Evolutionary conservation across 345 rosid genomes (phyloP).

Genomic region (Corymbia maculata): DNA sequence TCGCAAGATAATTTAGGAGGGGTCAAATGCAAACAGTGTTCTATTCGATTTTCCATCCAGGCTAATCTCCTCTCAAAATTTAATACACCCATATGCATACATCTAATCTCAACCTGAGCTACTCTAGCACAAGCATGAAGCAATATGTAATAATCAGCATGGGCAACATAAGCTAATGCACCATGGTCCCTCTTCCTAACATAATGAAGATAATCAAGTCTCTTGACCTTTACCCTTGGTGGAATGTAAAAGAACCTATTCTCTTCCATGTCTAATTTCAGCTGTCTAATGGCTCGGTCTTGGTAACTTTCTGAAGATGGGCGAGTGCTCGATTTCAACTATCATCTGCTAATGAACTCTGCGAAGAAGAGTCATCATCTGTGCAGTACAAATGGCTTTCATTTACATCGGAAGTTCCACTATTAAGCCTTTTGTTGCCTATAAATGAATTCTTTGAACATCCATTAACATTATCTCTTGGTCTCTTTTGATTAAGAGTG

Average conservation of each 20-base stretch:
- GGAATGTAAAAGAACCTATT: slow-evolving; percentile 61
- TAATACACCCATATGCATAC: slow-evolving; percentile 60
- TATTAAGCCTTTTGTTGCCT: slow-evolving; percentile 5
- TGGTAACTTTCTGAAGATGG: neutral
- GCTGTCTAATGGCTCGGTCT: slow-evolving; percentile 25
- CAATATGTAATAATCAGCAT: slow-evolving; percentile 77
- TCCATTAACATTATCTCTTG: slow-evolving; percentile 10
- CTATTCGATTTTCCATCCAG: slow-evolving; percentile 62
- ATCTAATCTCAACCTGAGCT: slow-evolving; percentile 49
- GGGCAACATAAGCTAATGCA: slow-evolving; percentile 39
- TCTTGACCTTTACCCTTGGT: slow-evolving; percentile 50
- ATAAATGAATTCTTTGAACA: slow-evolving; percentile 2
- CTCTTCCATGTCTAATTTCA: slow-evolving; percentile 64
- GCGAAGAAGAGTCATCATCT: slow-evolving; percentile 3
- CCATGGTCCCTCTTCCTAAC: slow-evolving; percentile 56
- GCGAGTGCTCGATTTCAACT: neutral
- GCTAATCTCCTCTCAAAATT: slow-evolving; percentile 70
- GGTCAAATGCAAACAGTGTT: slow-evolving; percentile 37
- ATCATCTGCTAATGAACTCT: slow-evolving; percentile 4
- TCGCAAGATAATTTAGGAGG: slow-evolving; percentile 37
- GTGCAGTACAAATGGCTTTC: neutral
- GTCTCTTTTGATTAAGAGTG: slow-evolving; percentile 15
- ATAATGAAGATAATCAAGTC: slow-evolving; percentile 53
- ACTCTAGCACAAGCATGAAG: slow-evolving; percentile 55
- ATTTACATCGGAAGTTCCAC: neutral